Conservation (phyloP, 139 green algal species). For the Haematococcus lacustris region DNA sequence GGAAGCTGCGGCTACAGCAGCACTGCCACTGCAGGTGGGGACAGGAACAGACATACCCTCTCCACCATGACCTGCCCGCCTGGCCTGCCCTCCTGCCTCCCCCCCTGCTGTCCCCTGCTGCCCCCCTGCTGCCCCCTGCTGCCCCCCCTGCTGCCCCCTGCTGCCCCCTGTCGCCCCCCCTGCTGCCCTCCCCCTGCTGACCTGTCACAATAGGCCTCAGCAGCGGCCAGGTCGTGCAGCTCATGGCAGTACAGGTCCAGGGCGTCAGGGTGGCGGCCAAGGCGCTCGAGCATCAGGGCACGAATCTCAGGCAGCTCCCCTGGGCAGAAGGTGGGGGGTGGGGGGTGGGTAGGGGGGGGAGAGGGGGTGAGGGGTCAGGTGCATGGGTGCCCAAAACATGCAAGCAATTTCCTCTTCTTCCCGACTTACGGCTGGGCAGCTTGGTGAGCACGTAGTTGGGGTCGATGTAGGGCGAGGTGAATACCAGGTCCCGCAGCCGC, state of each 20-base stretch:
- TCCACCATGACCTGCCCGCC: neutral
- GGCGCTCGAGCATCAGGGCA: constrained; percentile 69
- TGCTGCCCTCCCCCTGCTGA: neutral
- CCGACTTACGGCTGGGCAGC: constrained; percentile 28
- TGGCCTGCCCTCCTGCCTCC: neutral
- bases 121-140: neutral
- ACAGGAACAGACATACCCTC: neutral
- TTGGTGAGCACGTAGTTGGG: constrained; percentile 57
- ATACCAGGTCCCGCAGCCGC: constrained; percentile 52
- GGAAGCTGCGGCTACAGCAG: neutral
- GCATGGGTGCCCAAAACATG: neutral
- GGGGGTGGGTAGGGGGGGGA: no score
- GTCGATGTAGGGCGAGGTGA: constrained; percentile 56
- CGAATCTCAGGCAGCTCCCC: constrained; percentile 61
- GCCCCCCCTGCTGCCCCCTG: neutral
- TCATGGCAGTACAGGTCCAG: constrained; percentile 62
- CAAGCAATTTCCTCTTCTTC: neutral
- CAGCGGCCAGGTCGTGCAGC: constrained; percentile 36
- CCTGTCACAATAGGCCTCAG: constrained; percentile 72
- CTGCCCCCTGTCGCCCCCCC: neutral
- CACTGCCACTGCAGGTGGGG: neutral
- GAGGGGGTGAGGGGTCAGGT: no score
- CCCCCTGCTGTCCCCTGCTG: constrained; percentile 18
- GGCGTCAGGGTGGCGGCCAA: constrained; percentile 64
- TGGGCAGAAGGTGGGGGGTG: no score